phyloP scores from a whole-genome alignment of 192 early-diverging fungal genomes.

The Oehlia diaphana region DNA sequence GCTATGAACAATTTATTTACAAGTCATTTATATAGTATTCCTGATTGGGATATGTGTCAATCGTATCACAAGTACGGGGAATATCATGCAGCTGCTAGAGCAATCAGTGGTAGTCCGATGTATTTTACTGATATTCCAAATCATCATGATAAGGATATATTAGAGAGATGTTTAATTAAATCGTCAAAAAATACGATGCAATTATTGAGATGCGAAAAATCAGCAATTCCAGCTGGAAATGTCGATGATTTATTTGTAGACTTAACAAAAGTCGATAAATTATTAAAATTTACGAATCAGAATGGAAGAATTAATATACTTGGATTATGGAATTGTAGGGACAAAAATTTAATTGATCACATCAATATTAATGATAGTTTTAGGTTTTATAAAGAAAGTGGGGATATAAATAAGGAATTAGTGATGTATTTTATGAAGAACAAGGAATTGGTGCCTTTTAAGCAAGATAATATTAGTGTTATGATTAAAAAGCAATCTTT shows the following conservation, averaged over 20 bases:
- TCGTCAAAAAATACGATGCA: neutral
- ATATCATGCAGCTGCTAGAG: conserved; percentile 50
- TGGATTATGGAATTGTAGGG: conserved; percentile 28
- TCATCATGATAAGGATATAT: conserved; percentile 19
- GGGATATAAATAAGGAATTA: neutral
- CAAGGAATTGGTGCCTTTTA: neutral
- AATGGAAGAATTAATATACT: conserved; percentile 21
- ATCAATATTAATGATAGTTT: neutral
- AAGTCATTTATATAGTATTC: conserved; percentile 23
- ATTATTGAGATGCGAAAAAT: conserved; percentile 28
- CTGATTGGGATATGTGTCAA: conserved; percentile 63
- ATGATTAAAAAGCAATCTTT: neutral
- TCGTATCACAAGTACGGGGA: conserved; percentile 44
- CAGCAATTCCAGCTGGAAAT: conserved; percentile 18
- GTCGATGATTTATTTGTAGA: conserved; percentile 29
- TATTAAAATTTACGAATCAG: conserved; percentile 29
- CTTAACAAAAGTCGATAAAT: conserved; percentile 6
- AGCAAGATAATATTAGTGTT: neutral
- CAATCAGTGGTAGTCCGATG: conserved; percentile 54
- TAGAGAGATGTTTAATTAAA: conserved; percentile 17
- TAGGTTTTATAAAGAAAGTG: neutral
- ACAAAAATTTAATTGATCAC: neutral
- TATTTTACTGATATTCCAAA: conserved; percentile 50
- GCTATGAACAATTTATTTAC: conserved; percentile 53
- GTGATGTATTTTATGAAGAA: neutral